Conservation (phyloP, 75 land plant species). For the Chamaecyparis obtusa region DNA sequence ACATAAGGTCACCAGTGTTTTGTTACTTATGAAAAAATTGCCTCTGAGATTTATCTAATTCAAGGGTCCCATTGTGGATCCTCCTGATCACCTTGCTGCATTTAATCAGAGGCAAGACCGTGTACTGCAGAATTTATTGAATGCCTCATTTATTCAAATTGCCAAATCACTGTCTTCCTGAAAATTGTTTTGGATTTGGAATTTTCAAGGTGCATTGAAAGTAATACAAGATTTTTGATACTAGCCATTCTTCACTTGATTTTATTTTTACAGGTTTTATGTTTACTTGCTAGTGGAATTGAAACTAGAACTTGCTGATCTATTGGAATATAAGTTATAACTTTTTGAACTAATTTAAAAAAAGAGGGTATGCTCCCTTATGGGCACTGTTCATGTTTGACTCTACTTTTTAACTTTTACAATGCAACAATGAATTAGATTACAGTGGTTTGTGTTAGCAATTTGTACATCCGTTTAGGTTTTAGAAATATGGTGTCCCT, state of each 20-base stretch:
- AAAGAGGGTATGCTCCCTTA: background rate
- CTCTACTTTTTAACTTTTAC: background rate
- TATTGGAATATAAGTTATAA: too few relatives aligned
- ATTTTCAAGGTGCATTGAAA: background rate
- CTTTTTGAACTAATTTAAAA: too few relatives aligned
- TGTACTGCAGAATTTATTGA: background rate
- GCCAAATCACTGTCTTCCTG: background rate
- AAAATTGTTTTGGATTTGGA: background rate
- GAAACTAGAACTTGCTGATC: background rate
- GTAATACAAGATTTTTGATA: background rate
- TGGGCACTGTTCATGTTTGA: background rate
- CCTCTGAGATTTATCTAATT: background rate
- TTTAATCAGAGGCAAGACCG: background rate
- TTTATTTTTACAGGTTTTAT: background rate
- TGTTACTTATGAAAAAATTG: background rate
- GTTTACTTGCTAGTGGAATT: background rate
- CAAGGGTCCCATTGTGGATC: background rate
- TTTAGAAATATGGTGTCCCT: too few relatives aligned
- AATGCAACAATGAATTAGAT: background rate
- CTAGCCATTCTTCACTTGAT: background rate
- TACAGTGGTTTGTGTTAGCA: too few relatives aligned
- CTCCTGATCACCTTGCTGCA: background rate
- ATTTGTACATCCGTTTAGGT: too few relatives aligned
- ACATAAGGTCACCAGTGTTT: background rate
- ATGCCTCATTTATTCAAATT: background rate